Conservation (phyloP, 805 yeast genomes). For the Hanseniaspora singularis region DNA sequence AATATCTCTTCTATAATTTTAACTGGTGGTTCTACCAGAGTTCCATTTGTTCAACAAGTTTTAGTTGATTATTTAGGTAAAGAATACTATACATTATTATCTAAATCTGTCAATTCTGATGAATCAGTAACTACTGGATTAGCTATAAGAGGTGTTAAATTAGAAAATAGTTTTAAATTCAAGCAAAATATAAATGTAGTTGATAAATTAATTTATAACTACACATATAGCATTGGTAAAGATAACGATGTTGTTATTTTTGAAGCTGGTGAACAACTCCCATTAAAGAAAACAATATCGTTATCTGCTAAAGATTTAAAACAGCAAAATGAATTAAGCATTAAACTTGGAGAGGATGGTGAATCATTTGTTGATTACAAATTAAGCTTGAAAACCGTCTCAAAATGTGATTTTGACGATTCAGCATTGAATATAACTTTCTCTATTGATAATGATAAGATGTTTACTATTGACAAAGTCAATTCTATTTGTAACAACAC, state of each 20-base stretch:
- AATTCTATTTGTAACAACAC: constrained; percentile 19
- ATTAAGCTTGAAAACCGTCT: neutral
- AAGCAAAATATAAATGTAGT: constrained; percentile 43
- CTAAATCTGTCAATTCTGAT: constrained; percentile 87
- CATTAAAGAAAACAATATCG: constrained; percentile 32
- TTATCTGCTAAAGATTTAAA: constrained; percentile 27
- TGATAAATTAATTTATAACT: constrained; percentile 45
- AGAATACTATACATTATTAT: constrained; percentile 34
- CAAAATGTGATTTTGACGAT: neutral
- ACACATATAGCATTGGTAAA: constrained; percentile 29
- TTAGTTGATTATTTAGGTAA: constrained; percentile 45
- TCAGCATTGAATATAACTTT: constrained; percentile 1
- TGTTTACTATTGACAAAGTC: constrained; percentile 19
- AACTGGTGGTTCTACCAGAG: constrained; percentile 84
- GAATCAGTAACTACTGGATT: constrained; percentile 89
- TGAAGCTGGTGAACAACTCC: constrained; percentile 30
- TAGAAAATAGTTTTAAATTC: constrained; percentile 56
- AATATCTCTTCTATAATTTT: constrained; percentile 57
- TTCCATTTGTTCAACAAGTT: constrained; percentile 69
- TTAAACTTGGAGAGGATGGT: neutral
- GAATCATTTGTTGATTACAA: neutral
- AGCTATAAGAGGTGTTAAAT: constrained; percentile 65
- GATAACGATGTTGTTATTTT: constrained; percentile 17
- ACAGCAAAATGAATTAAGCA: neutral
- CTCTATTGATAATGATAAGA: constrained; percentile 19